phyloP scores from a whole-genome alignment of 768 basidiomycete species.

The Leccinum subgranulosum region DNA sequence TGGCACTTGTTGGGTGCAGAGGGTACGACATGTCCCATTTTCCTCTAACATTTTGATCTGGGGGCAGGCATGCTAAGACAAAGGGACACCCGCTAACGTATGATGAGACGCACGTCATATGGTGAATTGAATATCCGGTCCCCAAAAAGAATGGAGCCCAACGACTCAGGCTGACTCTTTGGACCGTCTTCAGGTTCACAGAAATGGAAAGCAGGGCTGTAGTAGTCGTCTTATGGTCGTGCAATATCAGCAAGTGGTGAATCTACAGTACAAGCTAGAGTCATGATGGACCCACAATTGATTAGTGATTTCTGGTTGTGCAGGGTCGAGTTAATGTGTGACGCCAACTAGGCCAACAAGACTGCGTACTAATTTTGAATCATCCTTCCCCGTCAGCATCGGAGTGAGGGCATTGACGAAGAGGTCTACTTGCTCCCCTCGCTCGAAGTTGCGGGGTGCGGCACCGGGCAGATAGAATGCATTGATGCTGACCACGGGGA shows the following conservation, averaged over 20 bases:
- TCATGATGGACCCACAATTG: constrained; percentile 53
- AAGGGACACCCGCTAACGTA: background rate
- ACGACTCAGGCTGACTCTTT: constrained; percentile 72
- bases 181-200: constrained; percentile 77
- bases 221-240: constrained; percentile 76
- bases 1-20: constrained; percentile 64
- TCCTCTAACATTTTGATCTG: constrained; percentile 82
- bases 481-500: constrained; percentile 22
- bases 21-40: constrained; percentile 67
- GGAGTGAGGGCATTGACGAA: constrained; percentile 90
- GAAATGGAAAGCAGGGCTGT: constrained; percentile 81
- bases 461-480: constrained; percentile 94
- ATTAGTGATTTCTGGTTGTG: constrained; percentile 78
- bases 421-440: constrained; percentile 72
- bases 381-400: constrained; percentile 64
- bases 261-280: background rate
- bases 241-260: constrained; percentile 3
- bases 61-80: constrained; percentile 7
- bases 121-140: constrained; percentile 92
- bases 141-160: constrained; percentile 95
- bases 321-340: constrained; percentile 3
- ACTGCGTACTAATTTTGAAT: constrained; percentile 68
- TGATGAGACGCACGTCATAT: constrained; percentile 63
- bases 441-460: constrained; percentile 78
- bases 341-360: background rate